Percentiles rank a stretch among this genome's conserved stretches.
Conservation (phyloP, 331 rosid genomes). For the Malus hybrid region DNA sequence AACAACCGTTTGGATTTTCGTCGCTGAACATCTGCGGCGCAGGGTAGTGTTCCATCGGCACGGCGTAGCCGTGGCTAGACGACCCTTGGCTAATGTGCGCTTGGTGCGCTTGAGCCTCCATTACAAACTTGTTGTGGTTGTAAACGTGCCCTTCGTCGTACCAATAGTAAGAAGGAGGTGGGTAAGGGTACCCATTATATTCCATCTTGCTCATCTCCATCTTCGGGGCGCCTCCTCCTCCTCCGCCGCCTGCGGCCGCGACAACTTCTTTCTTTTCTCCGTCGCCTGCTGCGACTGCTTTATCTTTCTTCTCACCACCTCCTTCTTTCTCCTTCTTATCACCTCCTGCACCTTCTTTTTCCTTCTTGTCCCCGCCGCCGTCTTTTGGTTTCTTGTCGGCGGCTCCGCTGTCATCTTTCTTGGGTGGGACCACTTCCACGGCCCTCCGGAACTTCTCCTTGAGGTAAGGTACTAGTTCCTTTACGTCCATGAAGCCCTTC, state of each 20-base stretch:
- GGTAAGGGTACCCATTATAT: slow-evolving; percentile 38
- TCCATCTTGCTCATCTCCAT: slow-evolving; percentile 55
- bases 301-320: slow-evolving; percentile 19
- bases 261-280: slow-evolving; percentile 12
- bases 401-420: slow-evolving; percentile 28
- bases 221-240: slow-evolving; percentile 18
- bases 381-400: slow-evolving; percentile 18
- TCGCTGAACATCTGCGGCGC: slow-evolving; percentile 86
- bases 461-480: slow-evolving; percentile 39
- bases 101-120: slow-evolving; percentile 43
- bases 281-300: slow-evolving; percentile 5
- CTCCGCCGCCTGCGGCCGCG: slow-evolving; percentile 10
- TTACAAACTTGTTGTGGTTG: slow-evolving; percentile 37
- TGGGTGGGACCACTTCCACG: slow-evolving; percentile 62
- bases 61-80: slow-evolving; percentile 2
- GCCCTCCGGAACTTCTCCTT: slow-evolving; percentile 38
- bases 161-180: slow-evolving; percentile 26
- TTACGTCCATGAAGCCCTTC: slow-evolving; percentile 57
- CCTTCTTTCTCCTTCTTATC: slow-evolving; percentile 23
- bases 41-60: slow-evolving; percentile 13
- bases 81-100: slow-evolving; percentile 27
- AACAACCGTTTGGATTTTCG: slow-evolving; percentile 85
- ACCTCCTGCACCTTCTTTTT: slow-evolving; percentile 10
- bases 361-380: slow-evolving; percentile 1
- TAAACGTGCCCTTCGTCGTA: slow-evolving; percentile 40